Base-by-base conservation (phyloP, 192 early-diverging fungal species). In the Coemansia sp. region DNA sequence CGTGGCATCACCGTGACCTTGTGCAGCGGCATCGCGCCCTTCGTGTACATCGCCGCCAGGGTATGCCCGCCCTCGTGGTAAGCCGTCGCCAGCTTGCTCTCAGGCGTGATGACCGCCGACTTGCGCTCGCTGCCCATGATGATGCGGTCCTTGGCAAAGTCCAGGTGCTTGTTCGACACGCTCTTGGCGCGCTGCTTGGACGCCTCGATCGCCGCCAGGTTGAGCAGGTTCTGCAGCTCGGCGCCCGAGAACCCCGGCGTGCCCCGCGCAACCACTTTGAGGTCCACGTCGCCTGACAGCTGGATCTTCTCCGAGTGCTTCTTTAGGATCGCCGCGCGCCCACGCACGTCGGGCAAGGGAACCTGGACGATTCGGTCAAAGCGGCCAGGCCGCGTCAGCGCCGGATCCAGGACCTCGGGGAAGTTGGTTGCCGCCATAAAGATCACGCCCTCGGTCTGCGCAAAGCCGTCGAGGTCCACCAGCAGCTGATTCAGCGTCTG, bases 241-340 rank as follows among this genome's bases (percentile, higher is more conserved):
- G 97, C 97, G 32, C 97, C 97, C n/a, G 92, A 95, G 64, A 99
- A 98, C 12, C 97, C 97, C 5, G 95, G 93, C 7, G 97, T 97
- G 25, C 97, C 95, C 26, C 95, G 83, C 4, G 97, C 94, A 57
- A 97, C 87, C 2, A 89, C 80, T 50, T 78, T 81, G 15, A 91
- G 72, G 47, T 98, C 84, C 1, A 97, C 90, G 27, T 87, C 83
- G 6, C 64, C 41, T n/a, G 68, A 73, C 41, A 97, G 64, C 19
- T 72, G 69, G 34, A 97, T 85, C 35, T 82, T 87, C 51, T 91
- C 88, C 42, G 87, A 81, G 58, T 99, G 97, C 23, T 92, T 89
- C 60, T 90, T 83, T 46, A 99, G 81, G 32, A 99, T 99, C 39
- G 90, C 85, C 46, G 88, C 79, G 14, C 97, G 85, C 35, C 97